Percentiles rank a stretch among this genome's conserved stretches.
Evolutionary conservation across 495 filamentous ascomycete species (phyloP).

Genomic region (Aspergillus biplanus): DNA sequence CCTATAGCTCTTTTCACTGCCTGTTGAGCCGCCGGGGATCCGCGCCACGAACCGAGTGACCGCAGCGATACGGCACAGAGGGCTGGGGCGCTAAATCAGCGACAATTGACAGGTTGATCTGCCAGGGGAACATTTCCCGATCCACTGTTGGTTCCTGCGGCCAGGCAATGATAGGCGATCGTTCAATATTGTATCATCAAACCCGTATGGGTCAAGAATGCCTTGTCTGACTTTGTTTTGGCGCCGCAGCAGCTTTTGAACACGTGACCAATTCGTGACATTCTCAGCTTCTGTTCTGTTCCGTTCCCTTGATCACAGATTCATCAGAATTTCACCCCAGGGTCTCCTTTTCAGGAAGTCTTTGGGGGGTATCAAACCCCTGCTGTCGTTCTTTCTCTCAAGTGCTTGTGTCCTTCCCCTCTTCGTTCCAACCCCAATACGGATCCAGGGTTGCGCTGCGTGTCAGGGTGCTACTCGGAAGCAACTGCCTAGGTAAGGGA

Average conservation of each 20-base stretch:
- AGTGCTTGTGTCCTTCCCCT: neutral
- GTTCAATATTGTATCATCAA: slow-evolving; percentile 14
- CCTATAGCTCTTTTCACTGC: slow-evolving; percentile 9
- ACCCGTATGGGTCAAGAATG: slow-evolving; percentile 15
- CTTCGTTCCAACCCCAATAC: neutral
- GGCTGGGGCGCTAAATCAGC: slow-evolving; percentile 40
- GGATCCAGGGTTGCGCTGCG: neutral
- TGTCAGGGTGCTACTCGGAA: neutral
- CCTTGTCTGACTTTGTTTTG: slow-evolving; percentile 15
- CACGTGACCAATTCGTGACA: slow-evolving; percentile 18
- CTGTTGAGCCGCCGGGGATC: slow-evolving; percentile 29
- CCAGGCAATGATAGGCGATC: slow-evolving; percentile 13
- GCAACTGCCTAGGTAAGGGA: neutral
- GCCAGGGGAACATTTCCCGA: slow-evolving; percentile 25
- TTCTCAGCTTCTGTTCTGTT: no score
- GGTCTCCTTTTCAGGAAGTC: no score
- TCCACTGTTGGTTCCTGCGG: slow-evolving; percentile 41
- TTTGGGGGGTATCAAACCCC: neutral
- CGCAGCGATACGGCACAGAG: slow-evolving; percentile 34
- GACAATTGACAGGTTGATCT: slow-evolving; percentile 30
- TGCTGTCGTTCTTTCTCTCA: neutral
- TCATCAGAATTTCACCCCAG: no score
- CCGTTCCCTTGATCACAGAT: no score
- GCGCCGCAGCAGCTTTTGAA: slow-evolving; percentile 16
- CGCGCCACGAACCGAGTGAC: slow-evolving; percentile 23